Evolutionary conservation across 164 flowering plant species (phyloP).

Genomic region (Chloranthus sessilifolius): DNA sequence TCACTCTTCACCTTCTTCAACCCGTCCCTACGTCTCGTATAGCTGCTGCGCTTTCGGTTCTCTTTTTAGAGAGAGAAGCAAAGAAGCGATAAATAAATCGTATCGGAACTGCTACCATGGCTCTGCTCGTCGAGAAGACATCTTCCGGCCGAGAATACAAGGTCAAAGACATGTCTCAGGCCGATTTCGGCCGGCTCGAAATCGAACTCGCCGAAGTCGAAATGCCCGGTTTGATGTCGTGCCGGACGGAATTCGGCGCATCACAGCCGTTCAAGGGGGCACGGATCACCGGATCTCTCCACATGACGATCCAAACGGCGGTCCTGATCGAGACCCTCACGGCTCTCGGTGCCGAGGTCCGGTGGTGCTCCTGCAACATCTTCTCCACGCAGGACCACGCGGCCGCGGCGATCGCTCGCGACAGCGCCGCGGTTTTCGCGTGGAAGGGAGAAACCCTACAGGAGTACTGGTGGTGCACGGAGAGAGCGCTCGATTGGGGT

Average conservation of each 20-base stretch:
- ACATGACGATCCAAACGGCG: conserved; percentile 21
- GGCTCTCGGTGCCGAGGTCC: conserved; percentile 20
- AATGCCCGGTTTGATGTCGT: conserved; percentile 12
- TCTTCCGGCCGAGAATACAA: conserved; percentile 16
- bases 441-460: conserved; percentile 17
- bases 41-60: too few species aligned
- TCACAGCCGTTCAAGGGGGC: conserved; percentile 20
- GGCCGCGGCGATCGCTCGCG: conserved; percentile 19
- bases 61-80: too few species aligned
- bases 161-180: conserved; percentile 20
- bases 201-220: conserved; percentile 14
- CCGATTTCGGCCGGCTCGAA: conserved; percentile 10
- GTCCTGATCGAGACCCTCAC: conserved; percentile 23
- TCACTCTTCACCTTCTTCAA: too few species aligned
- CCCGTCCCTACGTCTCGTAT: too few species aligned
- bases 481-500: conserved; percentile 22
- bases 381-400: conserved; percentile 19
- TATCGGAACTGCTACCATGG: conserved; percentile 4
- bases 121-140: conserved; percentile 15
- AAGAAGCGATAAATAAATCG: too few species aligned
- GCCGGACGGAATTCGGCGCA: conserved; percentile 11
- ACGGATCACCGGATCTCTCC: conserved; percentile 16
- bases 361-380: conserved; percentile 26
- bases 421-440: conserved; percentile 18
- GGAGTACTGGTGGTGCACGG: conserved; percentile 29